Evolutionary conservation across 345 rosid genomes (phyloP).

Genomic region (Eutrema japonicum): DNA sequence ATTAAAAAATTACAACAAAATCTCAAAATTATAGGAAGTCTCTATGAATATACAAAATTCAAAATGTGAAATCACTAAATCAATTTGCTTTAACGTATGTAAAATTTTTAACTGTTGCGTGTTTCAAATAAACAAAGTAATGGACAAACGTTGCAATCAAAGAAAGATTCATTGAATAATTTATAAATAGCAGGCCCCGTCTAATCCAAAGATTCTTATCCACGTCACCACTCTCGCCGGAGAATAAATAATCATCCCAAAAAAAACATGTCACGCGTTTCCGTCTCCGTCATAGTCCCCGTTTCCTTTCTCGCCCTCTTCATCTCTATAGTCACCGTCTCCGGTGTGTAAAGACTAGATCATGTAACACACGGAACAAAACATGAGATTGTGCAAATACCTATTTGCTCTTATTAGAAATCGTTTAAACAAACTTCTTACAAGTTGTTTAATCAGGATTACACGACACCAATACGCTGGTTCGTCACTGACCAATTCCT

Average conservation of each 20-base stretch:
- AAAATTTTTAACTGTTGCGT: neutral
- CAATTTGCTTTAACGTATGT: conserved; percentile 18
- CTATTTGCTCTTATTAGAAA: no score
- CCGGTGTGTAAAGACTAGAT: no score
- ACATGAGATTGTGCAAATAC: no score
- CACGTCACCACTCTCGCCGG: conserved; percentile 28
- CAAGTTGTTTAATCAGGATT: no score
- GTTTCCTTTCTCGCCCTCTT: conserved; percentile 40
- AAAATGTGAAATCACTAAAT: no score
- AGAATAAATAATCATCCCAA: neutral
- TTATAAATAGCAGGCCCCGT: conserved; percentile 15
- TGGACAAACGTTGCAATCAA: conserved; percentile 19
- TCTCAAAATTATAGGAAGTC: no score
- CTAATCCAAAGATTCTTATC: conserved; percentile 23
- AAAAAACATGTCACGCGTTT: conserved; percentile 42
- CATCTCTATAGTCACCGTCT: conserved; percentile 40
- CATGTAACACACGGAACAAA: no score
- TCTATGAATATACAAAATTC: no score
- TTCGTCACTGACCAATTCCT: no score
- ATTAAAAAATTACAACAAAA: no score
- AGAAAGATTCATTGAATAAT: conserved; percentile 16
- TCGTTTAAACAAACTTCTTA: no score
- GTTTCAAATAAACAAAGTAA: conserved; percentile 19
- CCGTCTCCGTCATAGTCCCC: conserved; percentile 32
- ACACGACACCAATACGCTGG: no score